Base-by-base conservation (phyloP, 2,329 filamentous ascomycete species). In the Verticillium nubilum region DNA sequence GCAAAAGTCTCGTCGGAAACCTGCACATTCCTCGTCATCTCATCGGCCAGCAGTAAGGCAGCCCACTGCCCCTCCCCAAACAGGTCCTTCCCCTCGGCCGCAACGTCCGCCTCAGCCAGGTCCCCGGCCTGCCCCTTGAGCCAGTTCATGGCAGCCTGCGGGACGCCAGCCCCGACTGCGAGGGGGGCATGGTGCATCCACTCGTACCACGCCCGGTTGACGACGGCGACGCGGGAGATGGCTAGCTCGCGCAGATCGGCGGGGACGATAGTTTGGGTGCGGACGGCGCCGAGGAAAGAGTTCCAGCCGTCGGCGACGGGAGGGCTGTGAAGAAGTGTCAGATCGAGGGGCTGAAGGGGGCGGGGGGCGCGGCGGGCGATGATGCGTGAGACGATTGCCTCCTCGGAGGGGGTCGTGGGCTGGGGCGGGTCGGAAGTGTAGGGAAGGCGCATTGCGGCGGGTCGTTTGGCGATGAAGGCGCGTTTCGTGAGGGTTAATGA, bases 171-270 rank as follows among this genome's bases (percentile, higher is more conserved):
- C 23, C 76, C 75, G 9, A 79, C 76, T 4, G 82, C 81, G 15
- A 94, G 78, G 1, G 91, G 91, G 17, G 86, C 87, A 70, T 96
- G 92, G 58, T 91, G 85, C 35, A 77, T 83, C 91, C 90, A 96
- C 73, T 96, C 92, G 73, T 92, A 96, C 86, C 89, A 91, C 1
- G 92, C 92, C 19, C 81, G 74, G 74, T 96, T 96, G 67, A 91
- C 82, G 17, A 89, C 86, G 13, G 92, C 92, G 15, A 96, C 89
- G 55, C 91, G 84, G 68, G 86, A 91, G 66, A 96, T 93, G 64
- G 90, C 88, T 19, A 93, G 79, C 77, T 96, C 91, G 65, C 90
- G 86, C 58, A 92, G 69, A 65, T 83, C 80, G 55, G 78, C 80
- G 4, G 74, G 58, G 5, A 88, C 67, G 4, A 68, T 70, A 26